Conservation (phyloP, 2,329 filamentous ascomycete genomes). For the Cladophialophora psammophila region DNA sequence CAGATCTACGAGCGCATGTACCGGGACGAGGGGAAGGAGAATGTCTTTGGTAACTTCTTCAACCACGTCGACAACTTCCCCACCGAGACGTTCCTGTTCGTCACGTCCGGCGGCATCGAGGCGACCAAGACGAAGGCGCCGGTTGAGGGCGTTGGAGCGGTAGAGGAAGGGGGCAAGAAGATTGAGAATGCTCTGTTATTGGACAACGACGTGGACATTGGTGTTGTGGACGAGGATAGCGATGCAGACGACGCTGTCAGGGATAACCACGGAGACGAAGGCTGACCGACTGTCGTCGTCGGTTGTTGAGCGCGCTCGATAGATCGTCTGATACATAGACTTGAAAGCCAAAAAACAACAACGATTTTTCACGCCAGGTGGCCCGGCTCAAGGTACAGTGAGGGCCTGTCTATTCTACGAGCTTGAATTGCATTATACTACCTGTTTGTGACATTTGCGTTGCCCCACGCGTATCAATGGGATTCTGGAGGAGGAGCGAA, state of each 20-base stretch:
- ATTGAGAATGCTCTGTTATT: conserved; percentile 10
- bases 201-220: conserved; percentile 22
- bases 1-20: conserved; percentile 95
- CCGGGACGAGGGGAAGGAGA: conserved; percentile 83
- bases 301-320: neutral
- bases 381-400: too few relatives aligned
- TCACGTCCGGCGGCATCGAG: conserved; percentile 72
- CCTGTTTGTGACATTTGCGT: neutral
- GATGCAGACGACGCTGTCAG: conserved; percentile 35
- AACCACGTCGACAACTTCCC: conserved; percentile 79
- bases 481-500: neutral
- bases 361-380: neutral
- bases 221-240: conserved; percentile 37
- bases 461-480: neutral
- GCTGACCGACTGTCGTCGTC: conserved; percentile 16
- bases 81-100: conserved; percentile 75
- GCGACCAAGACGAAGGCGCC: conserved; percentile 60
- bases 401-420: too few relatives aligned
- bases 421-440: too few relatives aligned
- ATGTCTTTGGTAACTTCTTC: conserved; percentile 83
- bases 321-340: neutral
- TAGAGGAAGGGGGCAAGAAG: conserved; percentile 9
- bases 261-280: conserved; percentile 40
- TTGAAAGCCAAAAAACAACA: neutral
- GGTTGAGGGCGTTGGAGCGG: conserved; percentile 10